These are phyloP conservation scores for Skeletonema tropicum DNA, from an alignment of 108 stramenopile species.

Conservation along the genomic window DNA sequence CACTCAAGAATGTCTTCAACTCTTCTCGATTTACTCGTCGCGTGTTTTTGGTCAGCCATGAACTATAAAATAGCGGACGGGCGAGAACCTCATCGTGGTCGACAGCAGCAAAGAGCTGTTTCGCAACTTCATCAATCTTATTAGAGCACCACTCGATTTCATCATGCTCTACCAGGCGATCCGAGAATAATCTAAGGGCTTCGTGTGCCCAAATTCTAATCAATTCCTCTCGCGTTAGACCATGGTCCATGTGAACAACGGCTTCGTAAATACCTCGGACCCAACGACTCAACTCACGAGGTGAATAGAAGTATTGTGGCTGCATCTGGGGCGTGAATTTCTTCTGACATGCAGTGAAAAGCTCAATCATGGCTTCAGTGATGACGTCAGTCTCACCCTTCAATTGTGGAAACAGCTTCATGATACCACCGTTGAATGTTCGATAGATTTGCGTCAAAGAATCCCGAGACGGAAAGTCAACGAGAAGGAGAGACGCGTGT, in stretches of 20 bases:
- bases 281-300: slow-evolving; percentile 98
- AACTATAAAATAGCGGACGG: slow-evolving; percentile 90
- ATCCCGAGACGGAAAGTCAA: slow-evolving; percentile 93
- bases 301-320: slow-evolving; percentile 99
- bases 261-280: slow-evolving; percentile 96
- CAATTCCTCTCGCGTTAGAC: slow-evolving; percentile 86
- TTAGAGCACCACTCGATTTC: slow-evolving; percentile 92
- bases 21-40: slow-evolving; percentile 78
- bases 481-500: slow-evolving; percentile 95
- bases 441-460: slow-evolving; percentile 96
- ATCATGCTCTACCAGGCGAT: slow-evolving; percentile 89
- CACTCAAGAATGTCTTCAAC: slow-evolving; percentile 86
- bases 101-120: slow-evolving; percentile 78
- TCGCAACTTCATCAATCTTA: slow-evolving; percentile 78
- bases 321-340: slow-evolving; percentile 86
- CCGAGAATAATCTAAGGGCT: slow-evolving; percentile 94
- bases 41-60: slow-evolving; percentile 95
- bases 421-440: slow-evolving; percentile 94
- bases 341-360: slow-evolving; percentile 90
- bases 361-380: slow-evolving; percentile 97
- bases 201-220: slow-evolving; percentile 98
- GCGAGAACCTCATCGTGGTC: slow-evolving; percentile 80
- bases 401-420: slow-evolving; percentile 94
- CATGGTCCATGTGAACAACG: slow-evolving; percentile 79
- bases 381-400: slow-evolving; percentile 89